A percentile compares a stretch with the other conserved stretches of the same genome.
These are phyloP conservation scores for Alisma plantagoaquatica DNA, from an alignment of 106 monocot species.

Conservation along the genomic window DNA sequence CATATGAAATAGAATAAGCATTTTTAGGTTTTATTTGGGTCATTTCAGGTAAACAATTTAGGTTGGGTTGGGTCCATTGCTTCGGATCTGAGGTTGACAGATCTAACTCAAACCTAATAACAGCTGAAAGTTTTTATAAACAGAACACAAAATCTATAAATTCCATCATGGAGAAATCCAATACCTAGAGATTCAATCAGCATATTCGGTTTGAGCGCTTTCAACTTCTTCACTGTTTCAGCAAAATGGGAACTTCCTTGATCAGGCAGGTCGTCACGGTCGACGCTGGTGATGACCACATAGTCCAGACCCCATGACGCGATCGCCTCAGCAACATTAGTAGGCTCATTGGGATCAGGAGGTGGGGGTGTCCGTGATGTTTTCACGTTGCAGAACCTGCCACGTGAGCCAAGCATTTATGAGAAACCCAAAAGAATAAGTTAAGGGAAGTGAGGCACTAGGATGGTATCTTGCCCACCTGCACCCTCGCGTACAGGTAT, in stretches of 20 bases:
- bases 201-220: constrained; percentile 58
- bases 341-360: constrained; percentile 77
- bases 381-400: constrained; percentile 91
- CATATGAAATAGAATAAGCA: too few relatives aligned
- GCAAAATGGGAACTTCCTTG: constrained; percentile 85
- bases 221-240: constrained; percentile 65
- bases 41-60: too few relatives aligned
- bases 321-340: constrained; percentile 81
- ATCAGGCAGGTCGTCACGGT: constrained; percentile 79
- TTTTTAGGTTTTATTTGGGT: too few relatives aligned
- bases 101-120: too few relatives aligned
- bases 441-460: too few relatives aligned
- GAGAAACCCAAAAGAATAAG: too few relatives aligned
- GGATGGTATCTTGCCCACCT: constrained; percentile 55
- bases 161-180: constrained; percentile 1
- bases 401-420: too few relatives aligned
- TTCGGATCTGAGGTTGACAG: too few relatives aligned
- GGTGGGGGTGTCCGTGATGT: constrained; percentile 71
- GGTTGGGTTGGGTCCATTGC: too few relatives aligned
- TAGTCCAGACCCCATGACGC: constrained; percentile 85
- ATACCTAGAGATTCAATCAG: constrained; percentile 82
- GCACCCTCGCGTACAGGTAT: constrained; percentile 91
- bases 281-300: constrained; percentile 84
- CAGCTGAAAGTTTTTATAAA: too few relatives aligned
- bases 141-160: too few relatives aligned